Evolutionary conservation across 768 basidiomycete genomes (phyloP).

Genomic region (Tremella fuciformis): DNA sequence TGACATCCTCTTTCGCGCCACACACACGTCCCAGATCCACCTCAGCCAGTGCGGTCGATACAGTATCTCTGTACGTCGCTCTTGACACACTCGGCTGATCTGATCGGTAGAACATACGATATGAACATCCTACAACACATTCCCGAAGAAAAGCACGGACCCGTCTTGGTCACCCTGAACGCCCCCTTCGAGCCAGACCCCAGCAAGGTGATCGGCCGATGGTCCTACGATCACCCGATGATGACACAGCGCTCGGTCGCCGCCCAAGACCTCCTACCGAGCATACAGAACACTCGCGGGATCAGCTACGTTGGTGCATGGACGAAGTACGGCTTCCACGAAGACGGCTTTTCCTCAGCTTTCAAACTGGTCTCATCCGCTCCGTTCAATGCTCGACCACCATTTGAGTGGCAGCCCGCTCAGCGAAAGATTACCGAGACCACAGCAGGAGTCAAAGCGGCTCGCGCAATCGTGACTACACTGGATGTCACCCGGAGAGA

Average conservation of each 20-base stretch:
- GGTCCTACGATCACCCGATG: constrained; percentile 68
- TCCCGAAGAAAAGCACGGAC: constrained; percentile 59
- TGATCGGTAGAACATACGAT: constrained; percentile 59
- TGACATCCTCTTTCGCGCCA: constrained; percentile 57
- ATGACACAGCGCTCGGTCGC: constrained; percentile 61
- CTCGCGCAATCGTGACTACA: constrained; percentile 11
- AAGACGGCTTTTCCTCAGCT: constrained; percentile 66
- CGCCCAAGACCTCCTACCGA: constrained; percentile 59
- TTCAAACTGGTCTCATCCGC: constrained; percentile 35
- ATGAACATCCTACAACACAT: constrained; percentile 77
- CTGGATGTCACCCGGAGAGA: constrained; percentile 20
- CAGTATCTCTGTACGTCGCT: constrained; percentile 61
- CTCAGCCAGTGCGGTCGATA: constrained; percentile 56
- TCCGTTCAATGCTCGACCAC: constrained; percentile 36
- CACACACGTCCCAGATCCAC: constrained; percentile 34
- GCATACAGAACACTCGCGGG: constrained; percentile 64
- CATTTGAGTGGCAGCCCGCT: constrained; percentile 41
- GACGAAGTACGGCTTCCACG: constrained; percentile 75
- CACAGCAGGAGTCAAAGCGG: background rate
- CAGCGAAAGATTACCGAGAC: constrained; percentile 22
- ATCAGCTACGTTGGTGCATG: constrained; percentile 71
- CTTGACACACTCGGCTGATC: constrained; percentile 51
- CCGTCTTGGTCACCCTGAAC: constrained; percentile 70
- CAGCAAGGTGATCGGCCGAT: constrained; percentile 58
- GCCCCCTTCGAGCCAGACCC: constrained; percentile 63